Conservation (phyloP, 768 basidiomycete genomes). For the Lentinula boryana region DNA sequence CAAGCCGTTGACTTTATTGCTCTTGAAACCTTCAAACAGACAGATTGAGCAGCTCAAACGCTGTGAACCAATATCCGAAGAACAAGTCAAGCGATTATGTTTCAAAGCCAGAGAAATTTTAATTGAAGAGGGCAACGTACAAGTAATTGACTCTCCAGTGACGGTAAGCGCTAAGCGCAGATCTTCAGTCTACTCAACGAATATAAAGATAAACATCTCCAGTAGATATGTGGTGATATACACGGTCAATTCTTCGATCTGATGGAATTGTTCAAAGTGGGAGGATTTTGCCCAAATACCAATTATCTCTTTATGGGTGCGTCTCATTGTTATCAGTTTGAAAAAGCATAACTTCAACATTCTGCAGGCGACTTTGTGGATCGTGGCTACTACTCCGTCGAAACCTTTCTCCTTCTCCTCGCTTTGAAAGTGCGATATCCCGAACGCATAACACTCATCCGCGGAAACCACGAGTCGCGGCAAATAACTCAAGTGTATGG, state of each 20-base stretch:
- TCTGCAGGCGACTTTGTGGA: constrained; percentile 91
- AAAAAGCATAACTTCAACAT: constrained; percentile 1
- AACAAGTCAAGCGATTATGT: constrained; percentile 92
- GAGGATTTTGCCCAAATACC: constrained; percentile 87
- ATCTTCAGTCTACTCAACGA: constrained; percentile 10
- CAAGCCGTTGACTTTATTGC: background rate
- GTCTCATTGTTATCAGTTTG: constrained; percentile 15
- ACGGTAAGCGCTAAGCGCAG: constrained; percentile 46
- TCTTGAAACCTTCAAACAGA: constrained; percentile 32
- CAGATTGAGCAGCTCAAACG: constrained; percentile 93
- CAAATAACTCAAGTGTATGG: constrained; percentile 97
- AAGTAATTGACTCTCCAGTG: constrained; percentile 92
- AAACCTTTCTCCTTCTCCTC: constrained; percentile 91
- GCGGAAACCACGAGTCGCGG: constrained; percentile 96
- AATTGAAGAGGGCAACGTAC: constrained; percentile 97
- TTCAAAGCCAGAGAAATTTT: constrained; percentile 94
- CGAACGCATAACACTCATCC: constrained; percentile 92
- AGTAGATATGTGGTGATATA: constrained; percentile 89
- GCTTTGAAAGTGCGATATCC: constrained; percentile 97
- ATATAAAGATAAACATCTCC: background rate
- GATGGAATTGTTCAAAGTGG: constrained; percentile 91
- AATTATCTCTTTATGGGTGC: constrained; percentile 96
- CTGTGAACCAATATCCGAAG: constrained; percentile 94
- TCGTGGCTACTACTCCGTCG: constrained; percentile 94
- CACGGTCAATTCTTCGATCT: constrained; percentile 97